phyloP scores from a whole-genome alignment of 2,329 filamentous ascomycete species.

The Trichoderma sp. region DNA sequence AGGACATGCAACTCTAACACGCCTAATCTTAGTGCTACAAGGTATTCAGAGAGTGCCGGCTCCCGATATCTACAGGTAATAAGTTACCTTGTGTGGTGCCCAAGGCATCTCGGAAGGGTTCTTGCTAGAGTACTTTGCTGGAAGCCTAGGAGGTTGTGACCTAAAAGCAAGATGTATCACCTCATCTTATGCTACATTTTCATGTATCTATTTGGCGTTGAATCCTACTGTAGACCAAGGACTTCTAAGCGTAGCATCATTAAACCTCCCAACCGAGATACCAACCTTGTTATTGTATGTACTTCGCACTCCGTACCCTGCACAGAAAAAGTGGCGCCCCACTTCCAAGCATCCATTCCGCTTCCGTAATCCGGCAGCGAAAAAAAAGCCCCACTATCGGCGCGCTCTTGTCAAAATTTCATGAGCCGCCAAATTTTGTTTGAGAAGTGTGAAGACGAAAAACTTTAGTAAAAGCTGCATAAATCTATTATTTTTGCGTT shows the following conservation, averaged over 20 bases:
- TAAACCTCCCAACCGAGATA: not conserved
- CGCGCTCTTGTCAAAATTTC: slow-evolving; percentile 13
- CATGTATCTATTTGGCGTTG: not conserved
- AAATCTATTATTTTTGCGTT: too few relatives aligned
- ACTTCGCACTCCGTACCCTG: too few relatives aligned
- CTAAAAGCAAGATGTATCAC: not conserved
- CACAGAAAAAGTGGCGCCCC: not conserved
- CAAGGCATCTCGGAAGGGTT: not conserved
- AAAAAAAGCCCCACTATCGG: slow-evolving; percentile 10
- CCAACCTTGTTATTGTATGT: not conserved
- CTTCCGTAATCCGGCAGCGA: slow-evolving; percentile 8
- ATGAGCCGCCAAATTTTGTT: slow-evolving; percentile 7
- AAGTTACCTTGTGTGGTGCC: not conserved
- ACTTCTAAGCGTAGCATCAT: not conserved
- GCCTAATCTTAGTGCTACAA: too few relatives aligned
- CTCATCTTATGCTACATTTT: not conserved
- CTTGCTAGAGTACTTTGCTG: not conserved
- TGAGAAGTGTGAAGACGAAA: not conserved
- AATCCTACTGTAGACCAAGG: not conserved
- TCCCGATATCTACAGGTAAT: not conserved
- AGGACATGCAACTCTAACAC: not conserved
- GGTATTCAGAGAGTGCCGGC: not conserved
- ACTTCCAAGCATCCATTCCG: not conserved
- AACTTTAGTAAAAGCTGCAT: not conserved
- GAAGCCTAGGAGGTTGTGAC: not conserved